Base-by-base conservation (phyloP, 768 basidiomycete species). In the Psilocybe tampanensis region DNA sequence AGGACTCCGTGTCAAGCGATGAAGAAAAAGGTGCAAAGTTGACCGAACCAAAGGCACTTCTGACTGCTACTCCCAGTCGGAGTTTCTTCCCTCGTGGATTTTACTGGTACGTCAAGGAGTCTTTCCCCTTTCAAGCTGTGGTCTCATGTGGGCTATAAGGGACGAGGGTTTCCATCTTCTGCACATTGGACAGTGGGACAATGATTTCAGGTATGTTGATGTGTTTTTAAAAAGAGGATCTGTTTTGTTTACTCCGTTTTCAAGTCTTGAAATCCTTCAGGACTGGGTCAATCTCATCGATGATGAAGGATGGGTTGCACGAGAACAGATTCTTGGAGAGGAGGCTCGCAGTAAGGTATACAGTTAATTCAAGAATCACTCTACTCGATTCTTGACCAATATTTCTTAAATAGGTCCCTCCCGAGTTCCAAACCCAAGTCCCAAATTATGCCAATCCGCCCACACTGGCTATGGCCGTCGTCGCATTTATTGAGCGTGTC, bases 31-130 rank as follows among this genome's bases (percentile, higher is more conserved):
- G 86, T n/a, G 80, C 90, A 15, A 80, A 72, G 53, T 65, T 94
- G 58, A 92, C 89, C 4, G 88, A 90, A 32, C 88, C 92, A 7
- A 86, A 78, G 56, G 83, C 85, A 18, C 73, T 98, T 18, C 73
- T 97, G 61, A 96, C 95, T 8, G 95, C 93, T 1, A 98, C 96
- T 0, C 95, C 95, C 3, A 96, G 94, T 67, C 82, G 96, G 33
- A 94, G 94, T 63, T 98, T 98, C 78, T 98, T 98, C 79, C 95
- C 95, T 0, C 80, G 95, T 69, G 95, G 95, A 17, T 98, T 98
- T 73, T 98, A 98, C 72, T 98, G 95, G 92, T 91, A 70, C 50
- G 69, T 47, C n/a, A 19, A 9, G 19, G 45, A 15, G 24, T 12
- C n/a, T n/a, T n/a, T n/a, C n/a, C n/a, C n/a, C n/a, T 17, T 44